phyloP scores from a whole-genome alignment of 2,329 filamentous ascomycete species.

The Hortaea werneckii region DNA sequence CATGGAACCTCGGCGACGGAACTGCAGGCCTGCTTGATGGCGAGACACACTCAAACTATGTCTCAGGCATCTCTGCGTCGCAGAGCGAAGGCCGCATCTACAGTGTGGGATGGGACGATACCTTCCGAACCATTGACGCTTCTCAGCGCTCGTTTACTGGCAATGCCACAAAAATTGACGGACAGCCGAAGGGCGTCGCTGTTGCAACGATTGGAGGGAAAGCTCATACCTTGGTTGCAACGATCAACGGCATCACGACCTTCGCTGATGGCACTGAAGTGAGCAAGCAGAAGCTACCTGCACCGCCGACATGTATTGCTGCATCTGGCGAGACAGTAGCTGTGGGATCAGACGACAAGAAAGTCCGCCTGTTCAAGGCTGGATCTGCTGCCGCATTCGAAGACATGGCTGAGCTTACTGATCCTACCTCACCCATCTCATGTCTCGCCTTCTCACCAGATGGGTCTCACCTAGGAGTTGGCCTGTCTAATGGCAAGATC shows the following conservation, averaged over 20 bases:
- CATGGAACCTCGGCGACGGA: conserved; percentile 69
- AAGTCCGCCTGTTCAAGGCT: conserved; percentile 62
- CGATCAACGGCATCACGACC: conserved; percentile 48
- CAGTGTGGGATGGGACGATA: conserved; percentile 91
- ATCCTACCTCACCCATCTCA: conserved; percentile 63
- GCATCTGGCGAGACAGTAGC: conserved; percentile 59
- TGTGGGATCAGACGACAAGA: conserved; percentile 64
- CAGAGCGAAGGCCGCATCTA: conserved; percentile 49
- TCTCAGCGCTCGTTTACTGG: conserved; percentile 67
- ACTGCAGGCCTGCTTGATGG: conserved; percentile 64
- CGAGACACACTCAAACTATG: conserved; percentile 73
- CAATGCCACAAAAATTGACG: conserved; percentile 54
- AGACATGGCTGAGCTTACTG: conserved; percentile 47
- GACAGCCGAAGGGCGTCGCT: conserved; percentile 70
- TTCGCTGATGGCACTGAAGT: conserved; percentile 44
- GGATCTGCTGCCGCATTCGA: conserved; percentile 44
- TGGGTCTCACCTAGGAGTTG: conserved; percentile 69
- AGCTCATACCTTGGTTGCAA: conserved; percentile 41
- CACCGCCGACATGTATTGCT: conserved; percentile 57
- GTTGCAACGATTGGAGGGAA: conserved; percentile 47
- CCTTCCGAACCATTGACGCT: conserved; percentile 67
- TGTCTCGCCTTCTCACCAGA: conserved; percentile 72
- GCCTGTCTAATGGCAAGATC: conserved; percentile 79
- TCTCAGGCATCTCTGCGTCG: conserved; percentile 60
- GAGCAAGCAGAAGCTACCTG: conserved; percentile 43